phyloP scores from a whole-genome alignment of 495 filamentous ascomycete species.

The Mytilinidion resinicola region DNA sequence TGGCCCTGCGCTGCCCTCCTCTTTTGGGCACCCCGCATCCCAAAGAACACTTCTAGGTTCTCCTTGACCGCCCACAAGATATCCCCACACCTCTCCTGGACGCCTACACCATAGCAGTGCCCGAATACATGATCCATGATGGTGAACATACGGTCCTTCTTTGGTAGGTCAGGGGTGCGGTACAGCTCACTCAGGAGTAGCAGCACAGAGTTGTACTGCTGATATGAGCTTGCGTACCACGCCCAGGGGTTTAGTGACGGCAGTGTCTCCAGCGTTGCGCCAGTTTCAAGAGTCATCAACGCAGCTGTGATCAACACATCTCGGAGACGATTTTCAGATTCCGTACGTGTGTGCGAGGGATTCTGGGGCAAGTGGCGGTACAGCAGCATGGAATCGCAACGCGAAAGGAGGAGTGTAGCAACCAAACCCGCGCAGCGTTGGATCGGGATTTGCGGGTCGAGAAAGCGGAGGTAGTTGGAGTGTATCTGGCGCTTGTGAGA shows the following conservation, averaged over 20 bases:
- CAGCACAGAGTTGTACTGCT: slow-evolving; percentile 27
- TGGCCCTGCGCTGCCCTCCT: neutral
- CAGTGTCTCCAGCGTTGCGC: slow-evolving; percentile 27
- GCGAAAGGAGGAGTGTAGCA: slow-evolving; percentile 23
- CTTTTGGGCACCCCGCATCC: slow-evolving; percentile 22
- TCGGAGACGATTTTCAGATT: slow-evolving; percentile 25
- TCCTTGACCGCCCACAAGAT: slow-evolving; percentile 28
- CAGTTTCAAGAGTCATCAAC: slow-evolving; percentile 26
- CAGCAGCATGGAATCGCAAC: slow-evolving; percentile 28
- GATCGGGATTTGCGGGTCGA: slow-evolving; percentile 23
- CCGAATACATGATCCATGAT: slow-evolving; percentile 31
- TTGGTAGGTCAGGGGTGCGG: slow-evolving; percentile 20
- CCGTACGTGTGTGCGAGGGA: slow-evolving; percentile 18
- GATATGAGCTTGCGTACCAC: slow-evolving; percentile 31
- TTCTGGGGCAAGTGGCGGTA: slow-evolving; percentile 28
- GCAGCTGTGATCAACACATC: slow-evolving; percentile 23
- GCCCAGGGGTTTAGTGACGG: slow-evolving; percentile 24
- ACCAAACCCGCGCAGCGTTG: slow-evolving; percentile 26
- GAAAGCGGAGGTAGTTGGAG: slow-evolving; percentile 18
- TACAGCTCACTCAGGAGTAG: slow-evolving; percentile 26
- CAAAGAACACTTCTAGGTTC: slow-evolving; percentile 25
- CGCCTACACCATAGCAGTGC: slow-evolving; percentile 27
- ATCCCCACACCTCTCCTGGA: slow-evolving; percentile 23
- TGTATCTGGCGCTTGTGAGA: slow-evolving; percentile 23
- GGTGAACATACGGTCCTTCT: slow-evolving; percentile 27